Percentiles rank a stretch among this genome's conserved stretches.
phyloP scores from a whole-genome alignment of 1,284 basidiomycete species.

The Golubevia sp. region DNA sequence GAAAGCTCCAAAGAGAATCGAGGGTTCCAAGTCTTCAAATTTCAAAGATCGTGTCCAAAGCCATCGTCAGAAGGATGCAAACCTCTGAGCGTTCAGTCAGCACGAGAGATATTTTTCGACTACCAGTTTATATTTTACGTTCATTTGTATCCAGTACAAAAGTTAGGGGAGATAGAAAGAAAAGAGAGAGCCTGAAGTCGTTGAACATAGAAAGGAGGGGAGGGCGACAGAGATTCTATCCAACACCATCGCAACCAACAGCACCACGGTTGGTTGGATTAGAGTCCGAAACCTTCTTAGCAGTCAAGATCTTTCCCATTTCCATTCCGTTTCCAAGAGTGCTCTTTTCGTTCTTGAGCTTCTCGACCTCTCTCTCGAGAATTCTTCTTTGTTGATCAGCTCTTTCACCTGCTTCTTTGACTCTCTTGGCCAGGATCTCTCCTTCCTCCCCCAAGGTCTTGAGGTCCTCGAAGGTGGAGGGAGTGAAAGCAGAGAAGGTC shows the following conservation, averaged over 20 bases:
- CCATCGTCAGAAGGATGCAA: too few species aligned
- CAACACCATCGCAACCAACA: slow-evolving; percentile 46
- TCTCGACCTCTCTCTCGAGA: slow-evolving; percentile 33
- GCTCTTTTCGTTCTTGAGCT: slow-evolving; percentile 29
- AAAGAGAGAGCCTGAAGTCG: too few species aligned
- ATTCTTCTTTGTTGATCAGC: slow-evolving; percentile 30
- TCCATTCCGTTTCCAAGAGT: slow-evolving; percentile 17
- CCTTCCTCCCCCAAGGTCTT: slow-evolving; percentile 1
- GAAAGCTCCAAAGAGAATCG: too few species aligned
- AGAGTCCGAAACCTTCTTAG: slow-evolving; percentile 5
- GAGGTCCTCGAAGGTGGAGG: slow-evolving; percentile 14
- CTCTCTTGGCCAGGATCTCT: slow-evolving; percentile 18
- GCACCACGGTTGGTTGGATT: slow-evolving; percentile 27
- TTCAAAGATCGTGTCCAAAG: too few species aligned
- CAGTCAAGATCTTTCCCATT: slow-evolving; percentile 17
- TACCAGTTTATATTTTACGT: too few species aligned
- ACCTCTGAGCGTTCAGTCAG: too few species aligned
- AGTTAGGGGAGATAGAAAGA: too few species aligned
- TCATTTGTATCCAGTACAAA: too few species aligned
- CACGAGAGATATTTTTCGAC: too few species aligned
- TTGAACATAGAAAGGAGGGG: too few species aligned
- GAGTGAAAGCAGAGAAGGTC: slow-evolving; percentile 19
- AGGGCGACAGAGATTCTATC: too few species aligned
- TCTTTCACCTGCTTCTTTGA: slow-evolving; percentile 24
- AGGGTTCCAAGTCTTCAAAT: too few species aligned